Evolutionary conservation across 2,329 filamentous ascomycete genomes (phyloP).

Genomic region (Aspergillus sp.): DNA sequence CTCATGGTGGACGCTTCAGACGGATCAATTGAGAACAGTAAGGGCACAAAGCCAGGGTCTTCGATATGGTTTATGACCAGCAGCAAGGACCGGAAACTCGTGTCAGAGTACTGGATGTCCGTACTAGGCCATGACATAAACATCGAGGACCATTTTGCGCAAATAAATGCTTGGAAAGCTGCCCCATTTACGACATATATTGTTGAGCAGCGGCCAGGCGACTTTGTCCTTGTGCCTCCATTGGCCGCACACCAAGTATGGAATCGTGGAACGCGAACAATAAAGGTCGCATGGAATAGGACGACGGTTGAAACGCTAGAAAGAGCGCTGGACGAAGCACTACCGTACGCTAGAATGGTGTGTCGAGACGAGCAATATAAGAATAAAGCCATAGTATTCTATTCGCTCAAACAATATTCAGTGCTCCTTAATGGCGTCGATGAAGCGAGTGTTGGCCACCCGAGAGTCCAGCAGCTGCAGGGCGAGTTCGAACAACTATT

Average conservation of each 20-base stretch:
- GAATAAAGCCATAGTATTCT: constrained; percentile 94
- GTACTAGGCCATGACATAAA: constrained; percentile 95
- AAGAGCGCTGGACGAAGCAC: constrained; percentile 78
- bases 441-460: constrained; percentile 44
- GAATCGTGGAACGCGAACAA: constrained; percentile 92
- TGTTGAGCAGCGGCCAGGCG: constrained; percentile 84
- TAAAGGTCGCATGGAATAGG: constrained; percentile 98
- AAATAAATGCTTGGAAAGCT: constrained; percentile 92
- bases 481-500: constrained; percentile 83
- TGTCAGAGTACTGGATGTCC: constrained; percentile 91
- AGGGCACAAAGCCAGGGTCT: constrained; percentile 72
- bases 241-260: constrained; percentile 95
- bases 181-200: constrained; percentile 91
- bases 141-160: constrained; percentile 94
- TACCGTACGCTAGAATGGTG: constrained; percentile 84
- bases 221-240: constrained; percentile 91
- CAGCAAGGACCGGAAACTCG: constrained; percentile 83
- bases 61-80: constrained; percentile 99
- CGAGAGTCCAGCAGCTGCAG: constrained; percentile 68
- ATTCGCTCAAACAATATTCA: constrained; percentile 77
- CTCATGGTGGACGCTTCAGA: constrained; percentile 93
- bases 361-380: constrained; percentile 99
- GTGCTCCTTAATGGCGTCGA: constrained; percentile 58
- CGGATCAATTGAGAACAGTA: constrained; percentile 64
- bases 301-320: constrained; percentile 90